These are phyloP conservation scores for Capsicum rhomboideum DNA, from an alignment of 257 asterid genomes.

Conservation along the genomic window DNA sequence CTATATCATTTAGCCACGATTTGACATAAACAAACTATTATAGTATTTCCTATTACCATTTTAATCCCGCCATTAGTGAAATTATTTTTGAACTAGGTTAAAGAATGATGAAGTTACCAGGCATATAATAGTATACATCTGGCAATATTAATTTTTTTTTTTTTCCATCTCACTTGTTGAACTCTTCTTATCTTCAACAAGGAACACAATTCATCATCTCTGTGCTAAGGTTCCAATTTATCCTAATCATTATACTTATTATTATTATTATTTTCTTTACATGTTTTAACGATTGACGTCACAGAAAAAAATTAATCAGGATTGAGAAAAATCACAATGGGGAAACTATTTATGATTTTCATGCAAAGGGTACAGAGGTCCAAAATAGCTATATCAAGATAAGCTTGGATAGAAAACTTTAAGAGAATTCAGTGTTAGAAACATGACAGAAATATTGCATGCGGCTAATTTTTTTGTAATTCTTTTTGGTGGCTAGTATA, in stretches of 20 bases:
- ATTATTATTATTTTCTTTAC: not conserved
- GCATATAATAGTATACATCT: not conserved
- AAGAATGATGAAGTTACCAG: not conserved
- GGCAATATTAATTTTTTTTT: too few species aligned
- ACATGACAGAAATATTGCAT: not conserved
- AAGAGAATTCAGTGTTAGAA: not conserved
- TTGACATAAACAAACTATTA: not conserved
- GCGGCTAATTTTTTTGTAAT: too few species aligned
- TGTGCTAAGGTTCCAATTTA: not conserved
- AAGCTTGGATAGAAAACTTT: not conserved
- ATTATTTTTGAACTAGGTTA: not conserved
- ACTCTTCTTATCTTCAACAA: not conserved
- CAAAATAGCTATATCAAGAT: not conserved
- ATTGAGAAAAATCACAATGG: not conserved
- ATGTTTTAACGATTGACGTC: not conserved
- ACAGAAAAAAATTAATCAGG: too few species aligned
- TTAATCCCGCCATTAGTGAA: too few species aligned
- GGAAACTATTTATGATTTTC: not conserved
- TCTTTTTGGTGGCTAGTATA: too few species aligned
- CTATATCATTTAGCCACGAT: too few species aligned
- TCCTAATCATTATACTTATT: not conserved
- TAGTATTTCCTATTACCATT: not conserved
- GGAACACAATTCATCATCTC: not conserved
- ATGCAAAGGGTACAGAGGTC: not conserved
- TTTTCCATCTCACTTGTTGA: not conserved